Conservation (phyloP, 2,329 filamentous ascomycete species). For the Cladosporium halotolerans region DNA sequence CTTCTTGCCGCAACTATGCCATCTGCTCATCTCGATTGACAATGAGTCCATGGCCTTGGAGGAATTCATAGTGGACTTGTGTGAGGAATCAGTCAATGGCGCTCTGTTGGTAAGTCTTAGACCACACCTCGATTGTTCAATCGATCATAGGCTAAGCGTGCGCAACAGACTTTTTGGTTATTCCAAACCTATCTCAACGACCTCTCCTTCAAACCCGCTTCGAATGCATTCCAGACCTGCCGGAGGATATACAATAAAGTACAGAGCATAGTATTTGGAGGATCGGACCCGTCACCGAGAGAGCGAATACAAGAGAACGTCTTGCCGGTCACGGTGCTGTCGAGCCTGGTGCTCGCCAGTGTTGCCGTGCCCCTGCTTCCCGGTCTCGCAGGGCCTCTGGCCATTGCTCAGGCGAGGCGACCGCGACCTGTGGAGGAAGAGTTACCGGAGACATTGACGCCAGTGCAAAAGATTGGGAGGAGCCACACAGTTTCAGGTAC, state of each 20-base stretch:
- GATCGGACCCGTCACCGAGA: conserved; percentile 60
- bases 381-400: conserved; percentile 72
- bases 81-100: conserved; percentile 80
- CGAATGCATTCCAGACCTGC: conserved; percentile 73
- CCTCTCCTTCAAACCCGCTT: conserved; percentile 66
- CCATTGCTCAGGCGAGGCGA: conserved; percentile 74
- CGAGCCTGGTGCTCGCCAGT: conserved; percentile 72
- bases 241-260: conserved; percentile 82
- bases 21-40: conserved; percentile 79
- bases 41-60: conserved; percentile 89
- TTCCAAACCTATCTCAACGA: conserved; percentile 85
- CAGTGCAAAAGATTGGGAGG: conserved; percentile 53
- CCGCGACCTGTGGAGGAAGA: conserved; percentile 59
- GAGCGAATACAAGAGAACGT: conserved; percentile 79
- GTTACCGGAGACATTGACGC: conserved; percentile 37
- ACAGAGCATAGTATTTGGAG: conserved; percentile 78
- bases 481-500: conserved; percentile 61
- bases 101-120: conserved; percentile 61
- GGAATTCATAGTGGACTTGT: conserved; percentile 79
- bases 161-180: conserved; percentile 72
- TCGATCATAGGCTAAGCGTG: conserved; percentile 13
- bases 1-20: conserved; percentile 79
- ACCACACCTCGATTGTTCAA: background rate
- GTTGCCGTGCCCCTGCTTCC: conserved; percentile 69
- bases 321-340: conserved; percentile 71